Conservation (phyloP, 2,329 filamentous ascomycete genomes). For the Madurella fahalii region DNA sequence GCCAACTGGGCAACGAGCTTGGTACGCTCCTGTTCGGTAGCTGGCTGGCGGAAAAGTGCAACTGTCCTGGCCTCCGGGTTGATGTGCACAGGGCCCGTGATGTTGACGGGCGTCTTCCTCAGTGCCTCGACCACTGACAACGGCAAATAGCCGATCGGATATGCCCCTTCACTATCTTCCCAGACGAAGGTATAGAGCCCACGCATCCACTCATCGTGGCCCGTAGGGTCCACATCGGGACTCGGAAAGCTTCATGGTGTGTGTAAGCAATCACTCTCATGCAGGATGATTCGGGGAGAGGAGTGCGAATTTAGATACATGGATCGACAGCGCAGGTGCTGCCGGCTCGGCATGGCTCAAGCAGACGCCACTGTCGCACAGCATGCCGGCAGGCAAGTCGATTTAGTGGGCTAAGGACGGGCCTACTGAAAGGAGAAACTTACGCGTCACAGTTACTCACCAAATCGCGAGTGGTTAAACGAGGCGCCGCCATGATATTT, state of each 20-base stretch:
- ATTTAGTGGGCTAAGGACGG: not conserved
- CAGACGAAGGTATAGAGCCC: slow-evolving; percentile 62
- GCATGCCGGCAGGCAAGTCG: not conserved
- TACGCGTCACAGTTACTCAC: slow-evolving; percentile 53
- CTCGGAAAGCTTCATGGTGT: slow-evolving; percentile 67
- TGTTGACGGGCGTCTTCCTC: slow-evolving; percentile 40
- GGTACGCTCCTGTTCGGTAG: slow-evolving; percentile 60
- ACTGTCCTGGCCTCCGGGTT: slow-evolving; percentile 59
- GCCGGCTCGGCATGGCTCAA: not conserved
- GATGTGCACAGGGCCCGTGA: slow-evolving; percentile 58
- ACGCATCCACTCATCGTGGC: slow-evolving; percentile 52
- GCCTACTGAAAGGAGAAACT: slow-evolving; percentile 26
- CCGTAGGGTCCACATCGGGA: slow-evolving; percentile 53
- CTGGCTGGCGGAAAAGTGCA: slow-evolving; percentile 53
- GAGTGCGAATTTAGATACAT: no score
- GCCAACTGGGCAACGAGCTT: slow-evolving; percentile 53
- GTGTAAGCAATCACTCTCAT: not conserved
- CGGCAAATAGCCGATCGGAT: slow-evolving; percentile 60
- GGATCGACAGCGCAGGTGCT: no score
- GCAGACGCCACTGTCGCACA: not conserved
- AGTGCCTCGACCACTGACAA: slow-evolving; percentile 48
- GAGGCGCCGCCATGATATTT: slow-evolving; percentile 16
- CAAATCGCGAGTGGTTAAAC: slow-evolving; percentile 46
- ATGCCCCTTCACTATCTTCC: slow-evolving; percentile 58
- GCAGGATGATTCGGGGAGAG: not conserved